Conservation (phyloP, 768 basidiomycete genomes). For the Xerocomellus amylosporus region DNA sequence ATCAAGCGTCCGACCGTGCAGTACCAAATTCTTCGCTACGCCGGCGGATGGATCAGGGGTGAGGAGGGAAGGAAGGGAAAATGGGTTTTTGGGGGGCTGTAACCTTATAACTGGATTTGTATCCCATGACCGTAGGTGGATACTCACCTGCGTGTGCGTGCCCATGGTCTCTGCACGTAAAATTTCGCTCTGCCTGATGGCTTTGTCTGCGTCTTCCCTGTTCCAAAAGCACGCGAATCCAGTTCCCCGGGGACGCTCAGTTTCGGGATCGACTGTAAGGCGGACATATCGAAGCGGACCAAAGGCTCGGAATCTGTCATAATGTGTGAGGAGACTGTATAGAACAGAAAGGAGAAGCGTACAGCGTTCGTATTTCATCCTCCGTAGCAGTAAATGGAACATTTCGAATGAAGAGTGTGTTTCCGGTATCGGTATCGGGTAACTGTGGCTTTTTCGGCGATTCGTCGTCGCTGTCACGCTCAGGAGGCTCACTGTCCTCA, state of each 20-base stretch:
- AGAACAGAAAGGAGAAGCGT: conserved; percentile 28
- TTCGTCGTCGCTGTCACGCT: conserved; percentile 29
- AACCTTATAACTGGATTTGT: not conserved
- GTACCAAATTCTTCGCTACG: conserved; percentile 74
- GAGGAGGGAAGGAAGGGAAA: conserved; percentile 82
- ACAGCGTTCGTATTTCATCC: conserved; percentile 86
- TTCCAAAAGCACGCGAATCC: conserved; percentile 99
- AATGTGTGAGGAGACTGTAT: not conserved
- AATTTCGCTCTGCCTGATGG: conserved; percentile 74
- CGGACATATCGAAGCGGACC: conserved; percentile 92
- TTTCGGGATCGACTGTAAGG: conserved; percentile 79
- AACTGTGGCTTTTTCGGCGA: conserved; percentile 61
- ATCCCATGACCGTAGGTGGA: conserved; percentile 14
- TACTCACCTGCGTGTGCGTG: conserved; percentile 28
- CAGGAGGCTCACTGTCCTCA: conserved; percentile 19
- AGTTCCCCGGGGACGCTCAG: conserved; percentile 87
- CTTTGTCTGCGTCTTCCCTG: conserved; percentile 81
- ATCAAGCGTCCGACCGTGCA: conserved; percentile 92
- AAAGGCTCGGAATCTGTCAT: conserved; percentile 73
- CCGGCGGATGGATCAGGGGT: conserved; percentile 91
- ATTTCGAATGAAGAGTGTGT: conserved; percentile 92
- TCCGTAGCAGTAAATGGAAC: conserved; percentile 90
- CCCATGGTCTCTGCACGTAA: conserved; percentile 64
- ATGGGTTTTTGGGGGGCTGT: conserved; percentile 77
- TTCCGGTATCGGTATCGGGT: conserved; percentile 83